Percentiles rank a stretch among this genome's conserved stretches.
phyloP scores from a whole-genome alignment of 192 early-diverging fungal species.

The Backusella macrospora region DNA sequence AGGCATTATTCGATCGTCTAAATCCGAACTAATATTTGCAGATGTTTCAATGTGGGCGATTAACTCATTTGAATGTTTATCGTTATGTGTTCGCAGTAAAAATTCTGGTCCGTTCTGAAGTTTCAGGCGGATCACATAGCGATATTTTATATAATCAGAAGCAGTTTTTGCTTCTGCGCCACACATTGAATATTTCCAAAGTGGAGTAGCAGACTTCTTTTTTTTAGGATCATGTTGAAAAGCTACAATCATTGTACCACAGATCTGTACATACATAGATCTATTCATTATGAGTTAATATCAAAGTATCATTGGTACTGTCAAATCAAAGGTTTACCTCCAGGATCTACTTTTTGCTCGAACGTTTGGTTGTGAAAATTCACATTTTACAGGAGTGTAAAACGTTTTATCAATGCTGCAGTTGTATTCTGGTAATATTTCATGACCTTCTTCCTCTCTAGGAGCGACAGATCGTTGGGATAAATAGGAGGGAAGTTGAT shows the following conservation, averaged over 20 bases:
- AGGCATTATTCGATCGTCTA: conserved; percentile 52
- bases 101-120: conserved; percentile 44
- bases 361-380: conserved; percentile 38
- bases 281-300: background rate
- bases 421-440: conserved; percentile 46
- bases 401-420: conserved; percentile 50
- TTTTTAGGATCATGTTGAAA: conserved; percentile 7
- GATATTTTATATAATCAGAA: conserved; percentile 47
- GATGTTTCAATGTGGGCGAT: conserved; percentile 52
- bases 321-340: conserved; percentile 35
- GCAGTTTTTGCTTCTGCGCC: conserved; percentile 44
- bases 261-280: background rate
- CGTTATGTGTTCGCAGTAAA: conserved; percentile 43
- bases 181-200: conserved; percentile 47
- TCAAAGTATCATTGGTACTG: background rate
- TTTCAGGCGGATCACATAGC: conserved; percentile 49
- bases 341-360: conserved; percentile 49
- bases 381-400: conserved; percentile 48
- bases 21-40: conserved; percentile 47
- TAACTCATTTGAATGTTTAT: conserved; percentile 45
- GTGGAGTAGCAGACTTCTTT: conserved; percentile 29
- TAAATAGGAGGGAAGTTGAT: conserved; percentile 1
- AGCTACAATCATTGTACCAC: conserved; percentile 6
- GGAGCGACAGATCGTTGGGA: conserved; percentile 1
- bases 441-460: conserved; percentile 50